Conservation (phyloP, 2,329 filamentous ascomycete species). For the Metarhizium sp. region DNA sequence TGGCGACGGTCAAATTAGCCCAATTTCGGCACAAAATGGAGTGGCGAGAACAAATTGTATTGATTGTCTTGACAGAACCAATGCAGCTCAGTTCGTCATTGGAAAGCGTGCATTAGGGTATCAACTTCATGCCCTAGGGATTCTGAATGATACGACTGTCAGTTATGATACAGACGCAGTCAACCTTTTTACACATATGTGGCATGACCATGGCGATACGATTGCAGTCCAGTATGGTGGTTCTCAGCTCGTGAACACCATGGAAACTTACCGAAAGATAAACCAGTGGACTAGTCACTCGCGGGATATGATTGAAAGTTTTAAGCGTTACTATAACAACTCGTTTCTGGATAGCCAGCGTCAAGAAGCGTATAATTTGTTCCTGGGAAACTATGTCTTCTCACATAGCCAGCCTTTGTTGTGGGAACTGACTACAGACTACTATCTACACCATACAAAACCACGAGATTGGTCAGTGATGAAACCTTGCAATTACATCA, state of each 20-base stretch:
- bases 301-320: slow-evolving; percentile 97
- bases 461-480: slow-evolving; percentile 64
- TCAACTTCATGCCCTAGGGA: slow-evolving; percentile 83
- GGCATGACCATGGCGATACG: slow-evolving; percentile 93
- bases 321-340: slow-evolving; percentile 98
- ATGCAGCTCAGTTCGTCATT: slow-evolving; percentile 95
- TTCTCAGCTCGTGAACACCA: slow-evolving; percentile 95
- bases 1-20: slow-evolving; percentile 59
- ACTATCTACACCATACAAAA: slow-evolving; percentile 87
- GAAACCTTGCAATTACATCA: slow-evolving; percentile 62
- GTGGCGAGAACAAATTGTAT: slow-evolving; percentile 95
- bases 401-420: slow-evolving; percentile 83
- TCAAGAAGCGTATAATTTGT: slow-evolving; percentile 96
- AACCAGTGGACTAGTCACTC: slow-evolving; percentile 98
- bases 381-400: slow-evolving; percentile 93
- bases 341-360: slow-evolving; percentile 96
- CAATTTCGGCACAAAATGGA: slow-evolving; percentile 71
- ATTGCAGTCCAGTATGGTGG: slow-evolving; percentile 97
- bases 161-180: slow-evolving; percentile 94
- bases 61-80: slow-evolving; percentile 92
- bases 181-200: slow-evolving; percentile 97
- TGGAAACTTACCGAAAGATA: slow-evolving; percentile 98
- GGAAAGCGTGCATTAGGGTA: slow-evolving; percentile 88
- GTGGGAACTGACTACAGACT: slow-evolving; percentile 92
- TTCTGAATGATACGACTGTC: slow-evolving; percentile 68